These are phyloP conservation scores for Pleoardoris graminearum DNA, from an alignment of 2,329 filamentous ascomycete species.

Conservation along the genomic window DNA sequence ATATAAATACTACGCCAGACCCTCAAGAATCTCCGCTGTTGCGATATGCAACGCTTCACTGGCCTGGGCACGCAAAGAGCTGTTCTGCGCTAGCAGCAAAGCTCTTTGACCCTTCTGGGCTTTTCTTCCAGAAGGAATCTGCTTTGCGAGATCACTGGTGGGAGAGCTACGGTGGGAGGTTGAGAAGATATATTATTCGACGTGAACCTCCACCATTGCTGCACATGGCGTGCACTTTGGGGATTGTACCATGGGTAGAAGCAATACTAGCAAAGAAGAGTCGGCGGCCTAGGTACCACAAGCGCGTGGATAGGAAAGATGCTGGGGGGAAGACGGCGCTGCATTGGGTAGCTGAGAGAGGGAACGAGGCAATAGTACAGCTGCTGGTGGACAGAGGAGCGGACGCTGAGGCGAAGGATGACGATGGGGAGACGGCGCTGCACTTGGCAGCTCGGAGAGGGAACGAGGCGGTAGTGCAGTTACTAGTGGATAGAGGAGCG, in stretches of 20 bases:
- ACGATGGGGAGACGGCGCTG: conserved; percentile 2
- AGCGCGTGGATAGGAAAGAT: too few species aligned
- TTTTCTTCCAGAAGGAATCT: too few species aligned
- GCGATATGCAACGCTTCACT: too few species aligned
- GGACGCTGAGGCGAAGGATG: conserved; percentile 1
- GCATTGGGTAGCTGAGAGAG: not conserved
- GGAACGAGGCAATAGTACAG: not conserved
- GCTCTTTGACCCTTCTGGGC: too few species aligned
- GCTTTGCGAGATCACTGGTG: too few species aligned
- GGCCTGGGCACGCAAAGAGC: too few species aligned
- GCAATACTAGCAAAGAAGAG: too few species aligned
- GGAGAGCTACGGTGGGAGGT: too few species aligned
- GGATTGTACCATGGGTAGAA: not conserved
- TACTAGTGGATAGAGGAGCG: conserved; percentile 3
- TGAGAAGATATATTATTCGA: too few species aligned
- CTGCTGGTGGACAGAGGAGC: conserved; percentile 7
- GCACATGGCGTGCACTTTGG: too few species aligned
- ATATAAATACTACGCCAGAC: not conserved
- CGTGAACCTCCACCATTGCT: too few species aligned
- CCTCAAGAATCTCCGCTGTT: conserved; percentile 7
- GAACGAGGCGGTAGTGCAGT: not conserved
- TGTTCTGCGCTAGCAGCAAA: too few species aligned
- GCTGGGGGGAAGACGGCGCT: not conserved
- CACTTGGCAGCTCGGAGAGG: conserved; percentile 1
- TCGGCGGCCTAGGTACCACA: not conserved